These are phyloP conservation scores for Monilinia polystroma DNA, from an alignment of 2,329 filamentous ascomycete genomes.

Conservation along the genomic window DNA sequence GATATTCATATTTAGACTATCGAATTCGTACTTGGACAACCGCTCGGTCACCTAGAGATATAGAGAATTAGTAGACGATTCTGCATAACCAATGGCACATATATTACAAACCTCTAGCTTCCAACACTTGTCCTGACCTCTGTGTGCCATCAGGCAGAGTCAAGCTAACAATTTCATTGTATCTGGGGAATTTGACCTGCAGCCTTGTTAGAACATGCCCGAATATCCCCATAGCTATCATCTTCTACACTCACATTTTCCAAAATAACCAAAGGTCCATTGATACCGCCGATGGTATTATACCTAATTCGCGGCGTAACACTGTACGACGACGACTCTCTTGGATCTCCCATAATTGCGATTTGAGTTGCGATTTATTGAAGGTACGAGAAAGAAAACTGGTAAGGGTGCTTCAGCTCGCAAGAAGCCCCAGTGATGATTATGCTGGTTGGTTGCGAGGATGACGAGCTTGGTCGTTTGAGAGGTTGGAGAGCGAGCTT, in stretches of 20 bases:
- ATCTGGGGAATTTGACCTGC: constrained; percentile 94
- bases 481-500: constrained; percentile 24
- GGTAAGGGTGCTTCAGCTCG: constrained; percentile 19
- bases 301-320: constrained; percentile 78
- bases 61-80: constrained; percentile 27
- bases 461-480: constrained; percentile 21
- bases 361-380: constrained; percentile 6
- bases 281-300: constrained; percentile 98
- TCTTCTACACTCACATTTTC: constrained; percentile 72
- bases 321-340: constrained; percentile 42
- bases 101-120: constrained; percentile 76
- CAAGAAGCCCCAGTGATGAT: constrained; percentile 21
- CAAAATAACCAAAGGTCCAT: constrained; percentile 94
- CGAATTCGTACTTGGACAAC: constrained; percentile 76
- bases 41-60: constrained; percentile 73
- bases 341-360: constrained; percentile 40
- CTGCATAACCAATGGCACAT: constrained; percentile 21
- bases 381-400: background rate
- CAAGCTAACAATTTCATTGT: constrained; percentile 96
- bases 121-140: constrained; percentile 91
- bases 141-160: constrained; percentile 94
- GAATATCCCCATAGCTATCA: background rate
- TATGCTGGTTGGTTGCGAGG: constrained; percentile 20
- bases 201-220: constrained; percentile 30
- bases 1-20: background rate